Evolutionary conservation across 1,284 basidiomycete genomes (phyloP), one percentile per base, ranked within the genome.

Genomic region (Quambalaria eucalypti): DNA sequence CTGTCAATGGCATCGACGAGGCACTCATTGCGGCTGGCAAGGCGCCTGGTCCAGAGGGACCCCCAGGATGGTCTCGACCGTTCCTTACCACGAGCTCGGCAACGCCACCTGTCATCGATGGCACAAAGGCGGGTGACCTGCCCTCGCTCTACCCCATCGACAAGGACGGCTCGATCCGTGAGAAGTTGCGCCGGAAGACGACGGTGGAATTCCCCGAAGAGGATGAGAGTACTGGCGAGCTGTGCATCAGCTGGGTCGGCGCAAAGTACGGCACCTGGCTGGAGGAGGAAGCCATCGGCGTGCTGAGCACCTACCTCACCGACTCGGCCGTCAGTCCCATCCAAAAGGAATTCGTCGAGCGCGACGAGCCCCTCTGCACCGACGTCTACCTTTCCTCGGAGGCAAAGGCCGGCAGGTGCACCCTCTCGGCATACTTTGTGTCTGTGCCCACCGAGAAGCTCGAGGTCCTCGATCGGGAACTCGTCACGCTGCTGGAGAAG

Each of bases 191-290:
- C 23, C 62, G 68, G 16, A 83, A 82, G 59, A 82, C 85, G 55
- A 80, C 81, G 0, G 84, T 97, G 29, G 87, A 93, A 26, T 99
- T 99, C 71, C 95, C 95, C n/a, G 95, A 97, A 77, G 85, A 90
- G 76, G 93, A 98, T 74, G 95, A 98, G 79, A 90, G 87, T 56
- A 71, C 90, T 62, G 93, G 95, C 39, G 91, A 97, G 78, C 74
- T 97, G 6, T 79, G 83, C 46, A 81, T 96, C 55, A 83, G 80
- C 21, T 95, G 86, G 79, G 80, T 88, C 59, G 92, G 93, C 1
- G 88, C 87, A 30, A 74, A 84, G 47, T 83, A 84, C 14, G 83
- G 82, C 54, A 82, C 86, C 58, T 89, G 86, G 73, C 74, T 91
- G 54, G 84, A 86, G 64, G 82, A 85, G 61, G 86, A 87, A 78